A percentile compares a stretch with the other conserved stretches of the same genome.
Evolutionary conservation across 1,139 yeast species (phyloP).

Genomic region (Lipomyces yarrowii): DNA sequence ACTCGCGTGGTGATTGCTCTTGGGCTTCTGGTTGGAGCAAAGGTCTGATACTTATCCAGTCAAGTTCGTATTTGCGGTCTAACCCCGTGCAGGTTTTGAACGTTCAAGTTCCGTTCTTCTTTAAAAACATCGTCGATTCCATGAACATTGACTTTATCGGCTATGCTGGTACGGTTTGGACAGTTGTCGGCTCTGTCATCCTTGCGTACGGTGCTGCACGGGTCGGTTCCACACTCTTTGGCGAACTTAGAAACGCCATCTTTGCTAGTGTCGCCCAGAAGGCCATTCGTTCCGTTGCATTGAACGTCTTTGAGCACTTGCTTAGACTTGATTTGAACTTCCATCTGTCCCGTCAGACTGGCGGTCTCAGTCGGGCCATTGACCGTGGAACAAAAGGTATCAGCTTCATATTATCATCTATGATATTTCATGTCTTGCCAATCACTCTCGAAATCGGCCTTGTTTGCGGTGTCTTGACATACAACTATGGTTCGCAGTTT

Average conservation of each 20-base stretch:
- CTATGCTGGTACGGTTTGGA: conserved; percentile 59
- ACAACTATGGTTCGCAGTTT: conserved; percentile 85
- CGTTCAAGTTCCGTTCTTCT: conserved; percentile 94
- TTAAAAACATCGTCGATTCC: conserved; percentile 83
- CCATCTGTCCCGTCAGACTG: conserved; percentile 90
- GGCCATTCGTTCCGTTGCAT: conserved; percentile 89
- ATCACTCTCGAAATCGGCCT: conserved; percentile 87
- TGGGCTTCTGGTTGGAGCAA: conserved; percentile 71
- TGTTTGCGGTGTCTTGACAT: conserved; percentile 91
- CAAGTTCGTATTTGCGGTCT: not conserved
- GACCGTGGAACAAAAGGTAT: conserved; percentile 98
- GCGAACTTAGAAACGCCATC: conserved; percentile 90
- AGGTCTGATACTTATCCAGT: conserved; percentile 38
- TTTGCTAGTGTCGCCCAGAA: conserved; percentile 95
- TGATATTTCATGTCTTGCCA: conserved; percentile 96
- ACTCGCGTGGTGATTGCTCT: conserved; percentile 77
- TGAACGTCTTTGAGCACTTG: conserved; percentile 81
- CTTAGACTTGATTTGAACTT: conserved; percentile 84
- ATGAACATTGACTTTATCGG: conserved; percentile 89
- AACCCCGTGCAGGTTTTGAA: conserved; percentile 53
- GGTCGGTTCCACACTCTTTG: conserved; percentile 91
- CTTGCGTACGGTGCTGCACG: conserved; percentile 89
- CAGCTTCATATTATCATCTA: conserved; percentile 85
- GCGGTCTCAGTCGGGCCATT: conserved; percentile 93
- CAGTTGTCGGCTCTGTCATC: conserved; percentile 71